A percentile compares a stretch with the other conserved stretches of the same genome.
Evolutionary conservation across 2,329 filamentous ascomycete species (phyloP).

Genomic region (Stemphylium vesicarium): DNA sequence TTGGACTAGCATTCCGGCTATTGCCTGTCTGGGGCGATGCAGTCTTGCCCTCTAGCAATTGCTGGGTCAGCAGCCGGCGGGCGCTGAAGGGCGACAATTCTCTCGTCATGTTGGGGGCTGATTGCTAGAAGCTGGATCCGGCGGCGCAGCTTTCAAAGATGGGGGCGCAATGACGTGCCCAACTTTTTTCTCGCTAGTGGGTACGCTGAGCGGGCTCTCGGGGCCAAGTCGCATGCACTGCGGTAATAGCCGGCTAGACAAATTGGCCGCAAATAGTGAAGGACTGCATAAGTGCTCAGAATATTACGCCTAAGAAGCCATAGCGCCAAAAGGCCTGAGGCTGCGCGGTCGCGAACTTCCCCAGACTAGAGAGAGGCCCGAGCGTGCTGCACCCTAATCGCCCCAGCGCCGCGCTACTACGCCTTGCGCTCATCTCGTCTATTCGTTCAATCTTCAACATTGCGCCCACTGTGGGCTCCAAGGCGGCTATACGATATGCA

Average conservation of each 20-base stretch:
- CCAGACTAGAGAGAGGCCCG: slow-evolving; percentile 1
- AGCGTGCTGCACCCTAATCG: slow-evolving; percentile 13
- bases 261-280: slow-evolving; percentile 6
- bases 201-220: slow-evolving; percentile 2
- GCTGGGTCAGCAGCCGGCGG: slow-evolving; percentile 37
- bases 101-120: slow-evolving; percentile 28
- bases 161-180: slow-evolving; percentile 21
- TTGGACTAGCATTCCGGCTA: slow-evolving; percentile 23
- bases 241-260: slow-evolving; percentile 5
- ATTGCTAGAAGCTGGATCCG: background rate
- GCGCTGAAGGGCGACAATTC: slow-evolving; percentile 44
- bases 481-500: slow-evolving; percentile 11
- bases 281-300: background rate
- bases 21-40: slow-evolving; percentile 22
- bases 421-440: slow-evolving; percentile 6
- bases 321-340: no score
- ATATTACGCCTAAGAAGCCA: no score
- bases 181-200: slow-evolving; percentile 4
- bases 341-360: background rate
- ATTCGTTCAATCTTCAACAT: slow-evolving; percentile 12
- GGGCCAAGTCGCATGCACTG: slow-evolving; percentile 8
- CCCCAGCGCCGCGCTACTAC: slow-evolving; percentile 5
- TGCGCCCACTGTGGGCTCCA: slow-evolving; percentile 5
- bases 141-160: slow-evolving; percentile 8
- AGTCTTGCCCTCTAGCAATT: slow-evolving; percentile 26